phyloP scores from a whole-genome alignment of 2,329 filamentous ascomycete species.

The Botrytis byssoidea region DNA sequence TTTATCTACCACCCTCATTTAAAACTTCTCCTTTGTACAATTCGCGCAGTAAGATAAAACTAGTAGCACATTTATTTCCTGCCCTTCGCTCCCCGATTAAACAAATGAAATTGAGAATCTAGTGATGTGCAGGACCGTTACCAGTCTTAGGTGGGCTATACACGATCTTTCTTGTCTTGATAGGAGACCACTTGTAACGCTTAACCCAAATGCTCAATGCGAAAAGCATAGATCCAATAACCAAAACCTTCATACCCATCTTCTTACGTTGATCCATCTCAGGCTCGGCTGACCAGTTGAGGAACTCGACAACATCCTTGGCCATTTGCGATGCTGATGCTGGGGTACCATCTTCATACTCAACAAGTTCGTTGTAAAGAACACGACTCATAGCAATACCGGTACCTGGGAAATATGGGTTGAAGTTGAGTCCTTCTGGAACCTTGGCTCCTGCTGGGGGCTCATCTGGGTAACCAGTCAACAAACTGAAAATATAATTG shows the following conservation, averaged over 20 bases:
- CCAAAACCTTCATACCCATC: constrained; percentile 97
- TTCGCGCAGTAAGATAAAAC: constrained; percentile 34
- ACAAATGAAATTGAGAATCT: constrained; percentile 34
- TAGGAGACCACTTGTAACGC: constrained; percentile 97
- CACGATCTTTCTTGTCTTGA: constrained; percentile 93
- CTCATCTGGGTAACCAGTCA: constrained; percentile 98
- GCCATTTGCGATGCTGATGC: constrained; percentile 98
- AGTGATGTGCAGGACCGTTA: constrained; percentile 27
- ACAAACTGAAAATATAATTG: constrained; percentile 96
- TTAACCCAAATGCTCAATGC: constrained; percentile 95
- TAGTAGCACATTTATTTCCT: constrained; percentile 39
- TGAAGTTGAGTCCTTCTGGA: constrained; percentile 94
- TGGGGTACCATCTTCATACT: constrained; percentile 95
- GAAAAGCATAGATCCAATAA: constrained; percentile 74
- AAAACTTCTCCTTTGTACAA: constrained; percentile 35
- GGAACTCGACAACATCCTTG: constrained; percentile 97
- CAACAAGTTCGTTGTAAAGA: constrained; percentile 93
- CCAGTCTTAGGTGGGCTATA: constrained; percentile 67
- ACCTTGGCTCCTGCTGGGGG: constrained; percentile 84
- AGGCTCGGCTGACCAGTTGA: constrained; percentile 98
- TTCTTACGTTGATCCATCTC: constrained; percentile 99
- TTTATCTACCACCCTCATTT: constrained; percentile 23
- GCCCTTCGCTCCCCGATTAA: constrained; percentile 23
- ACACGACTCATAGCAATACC: constrained; percentile 99
- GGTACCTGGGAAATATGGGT: constrained; percentile 99